Base-by-base conservation (phyloP, 1,284 basidiomycete genomes). In the Fistulinella cinereoalba region DNA sequence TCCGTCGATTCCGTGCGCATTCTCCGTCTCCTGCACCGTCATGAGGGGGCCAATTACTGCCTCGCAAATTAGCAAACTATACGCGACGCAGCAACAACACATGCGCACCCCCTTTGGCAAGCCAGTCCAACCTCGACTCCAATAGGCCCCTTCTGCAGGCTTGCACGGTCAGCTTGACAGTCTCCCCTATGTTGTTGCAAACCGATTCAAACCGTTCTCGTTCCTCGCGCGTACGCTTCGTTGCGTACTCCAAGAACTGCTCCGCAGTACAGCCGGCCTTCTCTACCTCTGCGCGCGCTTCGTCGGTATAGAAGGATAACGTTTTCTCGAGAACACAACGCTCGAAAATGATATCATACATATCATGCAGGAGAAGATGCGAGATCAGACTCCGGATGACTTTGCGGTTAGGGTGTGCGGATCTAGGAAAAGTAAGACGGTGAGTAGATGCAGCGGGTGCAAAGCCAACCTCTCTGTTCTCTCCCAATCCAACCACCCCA, bases 11-110 rank as follows among this genome's bases (percentile, higher is more conserved):
- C n/a, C n/a, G n/a, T n/a, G n/a, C n/a, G n/a, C n/a, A n/a, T n/a
- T 74, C 0, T 65, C 64, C 5, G 71, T 68, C 31, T 84, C 73
- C 44, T 72, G 74, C 5, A 54, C 64, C 12, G 77, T 71, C 69
- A 91, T 77, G 27, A 81, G 77, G 9, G 72, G 68, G 11, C 79
- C 72, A 25, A 91, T 54, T 16, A 79, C 88, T 88, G 55, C 22
- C 33, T 29, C 18, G 43, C 37, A 27, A 8, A 22, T 54, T 55
- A 31, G 44, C 39, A 43, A 12, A 21, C 25, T 10, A 31, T 31
- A 24, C 6, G 41, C n/a, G 13, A 43, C 23, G 5, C 16, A n/a
- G 6, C 3, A 16, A 37, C 16, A 16, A 43, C 9, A 13, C 9
- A 4, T 1, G 56, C 76, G 40, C 57, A 83, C 85, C 81, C 25